Conservation (phyloP, 345 rosid species). For the Erucastrum elatum region DNA sequence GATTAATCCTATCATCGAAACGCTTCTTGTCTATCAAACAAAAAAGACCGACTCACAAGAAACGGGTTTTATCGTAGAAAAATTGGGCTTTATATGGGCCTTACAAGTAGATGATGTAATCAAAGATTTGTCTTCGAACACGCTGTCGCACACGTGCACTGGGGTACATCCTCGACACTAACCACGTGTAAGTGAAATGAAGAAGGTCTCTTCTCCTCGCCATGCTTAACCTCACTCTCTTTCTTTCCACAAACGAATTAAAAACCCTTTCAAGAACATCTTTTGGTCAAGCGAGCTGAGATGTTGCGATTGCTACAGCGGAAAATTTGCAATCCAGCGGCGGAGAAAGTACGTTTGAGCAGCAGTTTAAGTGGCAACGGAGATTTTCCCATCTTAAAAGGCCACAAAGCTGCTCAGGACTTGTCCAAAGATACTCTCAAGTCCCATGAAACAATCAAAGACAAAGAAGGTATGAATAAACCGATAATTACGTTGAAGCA, state of each 20-base stretch:
- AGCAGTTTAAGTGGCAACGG: conserved; percentile 30
- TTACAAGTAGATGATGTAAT: not conserved
- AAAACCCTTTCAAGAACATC: not conserved
- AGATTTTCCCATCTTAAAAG: conserved; percentile 48
- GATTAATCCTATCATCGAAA: too few relatives aligned
- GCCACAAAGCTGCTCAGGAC: conserved; percentile 47
- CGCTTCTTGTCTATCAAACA: not conserved
- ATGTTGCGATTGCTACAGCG: conserved; percentile 7
- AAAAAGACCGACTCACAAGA: not conserved
- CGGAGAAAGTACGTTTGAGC: conserved; percentile 34
- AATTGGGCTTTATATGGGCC: not conserved
- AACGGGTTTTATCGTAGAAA: not conserved
- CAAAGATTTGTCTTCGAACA: not conserved
- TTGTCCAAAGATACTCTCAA: conserved; percentile 50
- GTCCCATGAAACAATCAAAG: conserved; percentile 28
- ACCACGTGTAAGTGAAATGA: not conserved
- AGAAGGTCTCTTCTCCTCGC: not conserved
- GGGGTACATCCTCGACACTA: not conserved
- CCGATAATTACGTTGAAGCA: not conserved
- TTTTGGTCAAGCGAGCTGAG: conserved; percentile 5
- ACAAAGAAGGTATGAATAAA: conserved; percentile 15
- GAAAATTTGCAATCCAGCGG: conserved; percentile 7
- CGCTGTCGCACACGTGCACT: conserved; percentile 23
- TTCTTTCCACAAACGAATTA: not conserved
- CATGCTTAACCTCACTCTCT: conserved; percentile 1